A percentile compares a stretch with the other conserved stretches of the same genome.
These are phyloP conservation scores for Rhodotorula diobovata DNA, from an alignment of 768 basidiomycete genomes.

Conservation along the genomic window DNA sequence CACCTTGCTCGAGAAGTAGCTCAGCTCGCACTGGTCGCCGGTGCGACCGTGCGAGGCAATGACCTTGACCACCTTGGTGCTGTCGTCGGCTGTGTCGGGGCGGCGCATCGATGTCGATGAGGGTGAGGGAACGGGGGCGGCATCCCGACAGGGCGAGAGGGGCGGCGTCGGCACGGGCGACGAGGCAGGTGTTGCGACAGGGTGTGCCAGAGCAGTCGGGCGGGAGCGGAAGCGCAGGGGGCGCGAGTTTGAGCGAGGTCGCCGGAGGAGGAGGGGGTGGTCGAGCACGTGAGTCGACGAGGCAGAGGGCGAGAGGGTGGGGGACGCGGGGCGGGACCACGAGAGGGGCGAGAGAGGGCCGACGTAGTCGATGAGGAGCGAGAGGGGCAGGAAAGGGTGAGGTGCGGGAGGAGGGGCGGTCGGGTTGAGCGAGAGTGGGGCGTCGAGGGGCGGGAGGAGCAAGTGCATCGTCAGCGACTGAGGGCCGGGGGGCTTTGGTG, in stretches of 20 bases:
- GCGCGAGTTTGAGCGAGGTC: slow-evolving; percentile 4
- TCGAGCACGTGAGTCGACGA: not conserved
- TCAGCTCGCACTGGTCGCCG: slow-evolving; percentile 70
- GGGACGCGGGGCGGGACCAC: not conserved
- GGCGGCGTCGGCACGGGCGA: slow-evolving; percentile 4
- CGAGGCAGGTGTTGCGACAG: slow-evolving; percentile 1
- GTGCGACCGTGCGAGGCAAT: slow-evolving; percentile 91
- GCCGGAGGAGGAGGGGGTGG: not conserved
- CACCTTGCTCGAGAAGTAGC: slow-evolving; percentile 94
- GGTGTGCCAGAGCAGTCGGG: not conserved
- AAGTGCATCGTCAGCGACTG: not conserved
- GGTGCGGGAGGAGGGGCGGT: not conserved
- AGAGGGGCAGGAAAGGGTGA: slow-evolving; percentile 13
- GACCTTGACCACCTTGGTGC: slow-evolving; percentile 92
- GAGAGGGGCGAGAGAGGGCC: slow-evolving; percentile 28
- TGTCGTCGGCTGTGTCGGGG: slow-evolving; percentile 63
- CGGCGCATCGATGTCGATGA: not conserved
- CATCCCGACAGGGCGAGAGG: not conserved
- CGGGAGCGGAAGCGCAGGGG: not conserved
- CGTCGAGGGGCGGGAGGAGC: slow-evolving; percentile 24
- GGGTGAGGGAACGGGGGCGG: not conserved
- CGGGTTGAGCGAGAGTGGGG: slow-evolving; percentile 35
- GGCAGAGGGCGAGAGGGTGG: slow-evolving; percentile 2
- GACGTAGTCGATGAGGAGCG: slow-evolving; percentile 26
- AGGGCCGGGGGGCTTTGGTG: not conserved